phyloP scores from a whole-genome alignment of 2,329 filamentous ascomycete species.

The Aspergillus caelatus region DNA sequence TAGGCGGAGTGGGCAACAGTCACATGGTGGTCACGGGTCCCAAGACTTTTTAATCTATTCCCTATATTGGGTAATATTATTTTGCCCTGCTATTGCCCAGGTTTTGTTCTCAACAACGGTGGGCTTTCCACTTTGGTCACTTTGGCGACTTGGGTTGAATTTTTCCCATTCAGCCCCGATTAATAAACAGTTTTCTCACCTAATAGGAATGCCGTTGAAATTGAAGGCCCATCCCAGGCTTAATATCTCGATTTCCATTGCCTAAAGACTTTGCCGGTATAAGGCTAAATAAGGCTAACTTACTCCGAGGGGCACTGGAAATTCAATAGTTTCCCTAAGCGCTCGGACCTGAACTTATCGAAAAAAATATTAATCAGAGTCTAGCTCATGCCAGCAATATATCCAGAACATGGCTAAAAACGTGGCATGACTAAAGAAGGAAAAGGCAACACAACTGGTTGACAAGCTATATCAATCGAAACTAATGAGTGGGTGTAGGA shows the following conservation, averaged over 20 bases:
- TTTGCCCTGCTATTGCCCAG: neutral
- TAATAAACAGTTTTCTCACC: neutral
- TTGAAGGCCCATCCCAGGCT: neutral
- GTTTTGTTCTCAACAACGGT: neutral
- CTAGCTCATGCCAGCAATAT: slow-evolving; percentile 5
- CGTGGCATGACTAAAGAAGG: slow-evolving; percentile 15
- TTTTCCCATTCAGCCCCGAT: neutral
- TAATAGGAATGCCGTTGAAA: neutral
- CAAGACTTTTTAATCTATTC: neutral
- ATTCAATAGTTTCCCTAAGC: slow-evolving; percentile 4
- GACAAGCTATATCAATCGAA: neutral
- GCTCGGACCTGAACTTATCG: neutral
- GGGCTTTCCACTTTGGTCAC: slow-evolving; percentile 1
- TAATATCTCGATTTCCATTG: neutral
- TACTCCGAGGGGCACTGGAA: neutral
- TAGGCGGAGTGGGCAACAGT: neutral
- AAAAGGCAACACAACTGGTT: slow-evolving; percentile 10
- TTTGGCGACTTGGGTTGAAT: neutral
- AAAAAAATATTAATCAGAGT: neutral
- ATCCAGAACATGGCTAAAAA: slow-evolving; percentile 9
- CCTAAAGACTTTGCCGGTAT: neutral
- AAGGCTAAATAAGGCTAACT: neutral
- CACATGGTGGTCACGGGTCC: slow-evolving; percentile 17
- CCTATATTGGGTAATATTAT: neutral
- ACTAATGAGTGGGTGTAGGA: neutral